These are phyloP conservation scores for Ormosia semicastrata DNA, from an alignment of 306 rosid genomes.

Conservation along the genomic window DNA sequence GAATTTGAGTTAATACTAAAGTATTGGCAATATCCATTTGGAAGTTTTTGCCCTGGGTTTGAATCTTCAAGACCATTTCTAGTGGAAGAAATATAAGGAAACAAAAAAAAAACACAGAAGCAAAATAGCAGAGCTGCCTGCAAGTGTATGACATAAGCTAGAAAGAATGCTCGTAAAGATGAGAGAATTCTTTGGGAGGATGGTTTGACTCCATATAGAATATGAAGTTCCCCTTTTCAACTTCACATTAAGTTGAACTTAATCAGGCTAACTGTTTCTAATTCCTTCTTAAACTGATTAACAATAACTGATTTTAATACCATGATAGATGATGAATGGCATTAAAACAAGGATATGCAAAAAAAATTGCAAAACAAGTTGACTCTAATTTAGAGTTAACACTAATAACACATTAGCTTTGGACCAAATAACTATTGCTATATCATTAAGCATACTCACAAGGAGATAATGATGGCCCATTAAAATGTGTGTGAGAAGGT, in stretches of 20 bases:
- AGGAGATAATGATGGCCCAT: constrained; percentile 43
- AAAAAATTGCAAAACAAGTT: background rate
- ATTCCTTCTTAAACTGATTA: background rate
- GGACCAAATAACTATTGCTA: constrained; percentile 13
- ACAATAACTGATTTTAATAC: background rate
- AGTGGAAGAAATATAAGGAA: background rate
- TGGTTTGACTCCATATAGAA: background rate
- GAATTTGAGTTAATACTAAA: background rate
- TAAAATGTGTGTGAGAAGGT: constrained; percentile 27
- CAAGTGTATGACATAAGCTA: background rate
- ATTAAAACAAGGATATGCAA: background rate
- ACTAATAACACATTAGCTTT: constrained; percentile 1
- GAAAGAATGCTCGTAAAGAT: background rate
- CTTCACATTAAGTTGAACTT: background rate
- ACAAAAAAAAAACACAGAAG: background rate
- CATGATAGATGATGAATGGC: background rate
- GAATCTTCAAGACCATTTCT: background rate
- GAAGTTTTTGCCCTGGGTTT: background rate
- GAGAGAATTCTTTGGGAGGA: background rate
- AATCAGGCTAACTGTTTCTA: constrained; percentile 8
- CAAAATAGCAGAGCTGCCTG: background rate
- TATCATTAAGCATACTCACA: constrained; percentile 41
- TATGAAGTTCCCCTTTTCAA: background rate
- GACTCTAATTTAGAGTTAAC: background rate
- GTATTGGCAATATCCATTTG: background rate